Evolutionary conservation across 2,329 filamentous ascomycete genomes (phyloP).

Genomic region (Lasiodiplodia gonubiensis): DNA sequence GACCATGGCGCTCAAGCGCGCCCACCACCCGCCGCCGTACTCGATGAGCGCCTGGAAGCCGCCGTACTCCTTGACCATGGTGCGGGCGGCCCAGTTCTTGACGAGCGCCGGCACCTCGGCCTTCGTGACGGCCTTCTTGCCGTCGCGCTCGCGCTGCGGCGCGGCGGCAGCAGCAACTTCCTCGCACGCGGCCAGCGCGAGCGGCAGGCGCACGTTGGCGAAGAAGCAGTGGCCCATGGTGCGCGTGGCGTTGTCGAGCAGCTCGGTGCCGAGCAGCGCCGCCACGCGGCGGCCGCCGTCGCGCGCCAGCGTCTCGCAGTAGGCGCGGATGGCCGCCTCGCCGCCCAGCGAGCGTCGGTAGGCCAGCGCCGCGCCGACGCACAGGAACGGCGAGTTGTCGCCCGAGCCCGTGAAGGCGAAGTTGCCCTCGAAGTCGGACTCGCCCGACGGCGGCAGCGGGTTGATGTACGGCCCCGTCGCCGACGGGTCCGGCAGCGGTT

Average conservation of each 20-base stretch:
- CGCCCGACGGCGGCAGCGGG: slow-evolving; percentile 53
- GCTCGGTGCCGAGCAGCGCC: slow-evolving; percentile 68
- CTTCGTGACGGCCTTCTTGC: slow-evolving; percentile 35
- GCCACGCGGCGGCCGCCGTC: slow-evolving; percentile 68
- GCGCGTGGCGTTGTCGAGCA: slow-evolving; percentile 69
- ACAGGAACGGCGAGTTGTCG: slow-evolving; percentile 74
- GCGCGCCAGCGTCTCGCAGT: slow-evolving; percentile 67
- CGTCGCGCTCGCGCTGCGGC: slow-evolving; percentile 32
- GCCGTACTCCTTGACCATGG: slow-evolving; percentile 62
- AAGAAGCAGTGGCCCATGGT: slow-evolving; percentile 72
- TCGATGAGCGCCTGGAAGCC: slow-evolving; percentile 73
- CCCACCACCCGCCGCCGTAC: slow-evolving; percentile 70
- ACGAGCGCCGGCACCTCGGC: slow-evolving; percentile 37
- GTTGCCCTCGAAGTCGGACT: slow-evolving; percentile 67
- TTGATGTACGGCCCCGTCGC: slow-evolving; percentile 37
- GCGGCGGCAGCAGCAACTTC: slow-evolving; percentile 30
- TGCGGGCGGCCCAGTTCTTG: slow-evolving; percentile 49
- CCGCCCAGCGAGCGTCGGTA: slow-evolving; percentile 77
- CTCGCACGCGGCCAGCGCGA: slow-evolving; percentile 51
- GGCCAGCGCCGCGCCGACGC: slow-evolving; percentile 71
- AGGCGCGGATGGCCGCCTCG: slow-evolving; percentile 70
- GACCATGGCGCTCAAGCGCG: slow-evolving; percentile 77
- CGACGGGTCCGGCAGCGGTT: slow-evolving; percentile 50
- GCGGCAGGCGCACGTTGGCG: slow-evolving; percentile 74
- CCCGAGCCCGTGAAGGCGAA: slow-evolving; percentile 81